A percentile compares a stretch with the other conserved stretches of the same genome.
phyloP scores from a whole-genome alignment of 2,329 filamentous ascomycete genomes.

The Daldinia sp. region DNA sequence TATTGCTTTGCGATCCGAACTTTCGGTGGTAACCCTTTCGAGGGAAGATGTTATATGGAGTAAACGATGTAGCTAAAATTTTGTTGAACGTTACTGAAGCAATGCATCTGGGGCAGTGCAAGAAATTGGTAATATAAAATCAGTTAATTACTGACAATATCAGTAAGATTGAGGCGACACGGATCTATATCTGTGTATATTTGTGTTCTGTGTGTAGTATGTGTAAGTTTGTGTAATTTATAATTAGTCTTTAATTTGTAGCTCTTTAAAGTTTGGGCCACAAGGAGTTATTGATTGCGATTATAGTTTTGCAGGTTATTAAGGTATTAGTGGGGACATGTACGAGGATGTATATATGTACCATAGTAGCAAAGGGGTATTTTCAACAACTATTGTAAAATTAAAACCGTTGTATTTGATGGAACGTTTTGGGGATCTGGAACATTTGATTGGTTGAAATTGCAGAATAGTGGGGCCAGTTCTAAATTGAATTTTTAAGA shows the following conservation, averaged over 20 bases:
- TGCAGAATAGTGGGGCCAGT: no score
- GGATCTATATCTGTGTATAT: not conserved
- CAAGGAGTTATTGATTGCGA: conserved; percentile 21
- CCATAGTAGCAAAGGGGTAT: no score
- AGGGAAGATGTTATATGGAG: conserved; percentile 24
- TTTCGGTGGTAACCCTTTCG: not conserved
- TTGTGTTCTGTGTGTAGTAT: not conserved
- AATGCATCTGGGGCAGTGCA: conserved; percentile 34
- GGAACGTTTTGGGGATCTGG: no score
- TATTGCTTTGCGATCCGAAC: conserved; percentile 10
- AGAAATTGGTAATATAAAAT: not conserved
- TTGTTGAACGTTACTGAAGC: conserved; percentile 1
- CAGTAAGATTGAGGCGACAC: conserved; percentile 14
- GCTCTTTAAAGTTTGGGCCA: conserved; percentile 6
- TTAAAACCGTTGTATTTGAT: no score
- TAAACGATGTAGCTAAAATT: conserved; percentile 14
- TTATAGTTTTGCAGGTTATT: not conserved
- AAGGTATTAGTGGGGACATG: not conserved
- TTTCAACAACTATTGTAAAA: no score
- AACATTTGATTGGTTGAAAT: no score
- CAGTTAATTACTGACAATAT: not conserved
- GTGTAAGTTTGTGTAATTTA: no score
- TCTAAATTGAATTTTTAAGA: no score
- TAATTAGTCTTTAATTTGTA: conserved; percentile 6
- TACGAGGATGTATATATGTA: not conserved